phyloP scores from a whole-genome alignment of 179 eudicot genomes.

The Beta lomatogona region DNA sequence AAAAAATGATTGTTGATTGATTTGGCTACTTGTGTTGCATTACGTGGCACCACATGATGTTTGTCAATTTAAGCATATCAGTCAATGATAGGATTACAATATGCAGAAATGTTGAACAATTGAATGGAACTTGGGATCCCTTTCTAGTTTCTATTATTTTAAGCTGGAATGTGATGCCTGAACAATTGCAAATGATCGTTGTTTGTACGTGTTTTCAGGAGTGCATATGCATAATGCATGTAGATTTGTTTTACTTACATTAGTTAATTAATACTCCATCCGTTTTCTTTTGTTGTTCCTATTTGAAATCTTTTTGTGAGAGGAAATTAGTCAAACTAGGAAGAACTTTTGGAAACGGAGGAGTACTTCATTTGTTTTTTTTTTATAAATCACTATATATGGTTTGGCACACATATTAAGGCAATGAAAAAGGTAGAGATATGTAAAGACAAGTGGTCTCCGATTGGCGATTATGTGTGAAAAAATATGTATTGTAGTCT shows the following conservation, averaged over 20 bases:
- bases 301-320: too few relatives aligned
- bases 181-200: not conserved
- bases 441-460: too few relatives aligned
- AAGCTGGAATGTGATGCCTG: conserved; percentile 12
- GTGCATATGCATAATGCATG: not conserved
- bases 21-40: conserved; percentile 12
- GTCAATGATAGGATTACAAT: conserved; percentile 7
- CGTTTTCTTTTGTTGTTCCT: too few relatives aligned
- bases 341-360: too few relatives aligned
- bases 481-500: too few relatives aligned
- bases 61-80: conserved; percentile 8
- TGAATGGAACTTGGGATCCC: conserved; percentile 6
- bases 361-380: too few relatives aligned
- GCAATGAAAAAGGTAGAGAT: too few relatives aligned
- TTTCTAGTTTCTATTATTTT: conserved; percentile 1
- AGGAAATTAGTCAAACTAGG: too few relatives aligned
- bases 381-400: not conserved
- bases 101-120: conserved; percentile 5
- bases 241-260: not conserved
- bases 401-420: too few relatives aligned
- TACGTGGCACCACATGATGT: conserved; percentile 38
- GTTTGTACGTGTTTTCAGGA: not conserved
- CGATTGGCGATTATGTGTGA: too few relatives aligned
- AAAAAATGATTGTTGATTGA: conserved; percentile 19
- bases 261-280: not conserved